phyloP scores from a whole-genome alignment of 2,329 filamentous ascomycete genomes.

The Fusarium euwallaceae region DNA sequence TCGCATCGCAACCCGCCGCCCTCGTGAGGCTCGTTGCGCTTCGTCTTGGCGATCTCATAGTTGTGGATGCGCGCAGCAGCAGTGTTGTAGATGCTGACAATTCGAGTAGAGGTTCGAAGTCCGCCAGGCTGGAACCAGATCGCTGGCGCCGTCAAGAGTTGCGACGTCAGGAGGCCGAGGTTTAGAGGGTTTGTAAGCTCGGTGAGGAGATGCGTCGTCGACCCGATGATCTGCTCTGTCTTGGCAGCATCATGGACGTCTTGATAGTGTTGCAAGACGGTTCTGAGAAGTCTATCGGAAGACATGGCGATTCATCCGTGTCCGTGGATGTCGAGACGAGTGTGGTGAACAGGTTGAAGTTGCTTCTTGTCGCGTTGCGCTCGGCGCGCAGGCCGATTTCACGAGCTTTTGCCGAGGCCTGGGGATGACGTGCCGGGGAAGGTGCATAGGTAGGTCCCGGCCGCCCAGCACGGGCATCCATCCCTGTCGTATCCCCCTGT shows the following conservation, averaged over 20 bases:
- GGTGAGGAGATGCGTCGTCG: slow-evolving; percentile 76
- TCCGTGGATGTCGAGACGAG: background rate
- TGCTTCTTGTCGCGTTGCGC: slow-evolving; percentile 1
- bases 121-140: slow-evolving; percentile 75
- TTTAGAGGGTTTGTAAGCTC: slow-evolving; percentile 82
- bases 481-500: slow-evolving; percentile 29
- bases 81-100: slow-evolving; percentile 79
- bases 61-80: slow-evolving; percentile 69
- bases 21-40: slow-evolving; percentile 48
- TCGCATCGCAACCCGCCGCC: slow-evolving; percentile 63
- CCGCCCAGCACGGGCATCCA: background rate
- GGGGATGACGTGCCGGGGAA: slow-evolving; percentile 44
- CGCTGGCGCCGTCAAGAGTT: slow-evolving; percentile 78
- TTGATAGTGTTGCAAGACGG: slow-evolving; percentile 72
- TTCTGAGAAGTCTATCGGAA: slow-evolving; percentile 75
- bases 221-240: slow-evolving; percentile 72
- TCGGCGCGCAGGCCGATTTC: slow-evolving; percentile 36
- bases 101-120: slow-evolving; percentile 72
- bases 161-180: slow-evolving; percentile 78
- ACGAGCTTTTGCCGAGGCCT: slow-evolving; percentile 49
- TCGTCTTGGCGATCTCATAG: slow-evolving; percentile 58
- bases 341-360: slow-evolving; percentile 3
- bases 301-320: slow-evolving; percentile 63
- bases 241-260: slow-evolving; percentile 64
- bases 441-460: slow-evolving; percentile 7